Evolutionary conservation across 805 yeast genomes (phyloP), one percentile per base, ranked within the genome.

Genomic region (Lipomyces starkeyi): DNA sequence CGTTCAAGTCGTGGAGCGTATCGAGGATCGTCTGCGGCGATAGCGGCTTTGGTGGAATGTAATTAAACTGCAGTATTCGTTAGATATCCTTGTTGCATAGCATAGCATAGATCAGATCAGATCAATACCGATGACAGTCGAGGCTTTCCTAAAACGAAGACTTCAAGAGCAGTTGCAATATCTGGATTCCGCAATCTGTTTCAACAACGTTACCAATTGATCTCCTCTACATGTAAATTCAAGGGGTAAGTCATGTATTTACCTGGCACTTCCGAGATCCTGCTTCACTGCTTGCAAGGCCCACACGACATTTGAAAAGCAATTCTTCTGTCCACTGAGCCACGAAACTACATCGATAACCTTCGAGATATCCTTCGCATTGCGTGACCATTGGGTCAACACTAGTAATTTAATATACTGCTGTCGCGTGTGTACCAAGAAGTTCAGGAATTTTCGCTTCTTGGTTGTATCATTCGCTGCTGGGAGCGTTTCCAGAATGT

Each of bases 331-430:
- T 60, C 87, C 88, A 69, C 95, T 83, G 54, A 95, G 83, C 95
- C 97, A 95, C 70, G 91, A 90, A 67, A 96, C 86, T 25, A 94
- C 82, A 79, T 95, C 98, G 65, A 95, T 93, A 70, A 93, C 82
- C 63, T 84, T 84, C 58, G 89, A 87, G 67, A 94, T 87, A 62
- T 89, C 91, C 59, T 86, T 83, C 3, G 93, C 83, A 43, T 87
- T 88, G 13, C 86, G 84, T 2, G 93, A 86, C 99, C 99, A 95
- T 78, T 94, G 93, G 62, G 90, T 86, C 53, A 95, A 79, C 2
- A 97, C 97, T 73, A 91, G 93, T 2, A 93, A 77, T 77, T 94
- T 88, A 68, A 93, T 86, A 75, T 89, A 92, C 74, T 93, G 95
- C 75, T 91, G 93, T 66, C 98, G 84, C 37, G 93, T 79, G 47